Evolutionary conservation across 129 eudicot species (phyloP).

Genomic region (Rutidosis leptorrhynchoides): DNA sequence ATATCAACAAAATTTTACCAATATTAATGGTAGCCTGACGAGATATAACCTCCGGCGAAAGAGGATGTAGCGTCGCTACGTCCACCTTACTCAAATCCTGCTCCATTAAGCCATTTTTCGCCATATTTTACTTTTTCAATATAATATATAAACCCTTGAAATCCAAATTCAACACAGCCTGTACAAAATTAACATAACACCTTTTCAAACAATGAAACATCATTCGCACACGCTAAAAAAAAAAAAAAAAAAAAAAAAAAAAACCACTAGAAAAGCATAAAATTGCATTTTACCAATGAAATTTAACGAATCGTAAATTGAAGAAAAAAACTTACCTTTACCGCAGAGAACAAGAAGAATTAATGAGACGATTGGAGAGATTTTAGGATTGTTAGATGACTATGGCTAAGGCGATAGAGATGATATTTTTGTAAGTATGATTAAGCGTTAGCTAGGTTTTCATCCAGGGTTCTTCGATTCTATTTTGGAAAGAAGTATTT

Average conservation of each 20-base stretch:
- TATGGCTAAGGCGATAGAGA: conserved; percentile 14
- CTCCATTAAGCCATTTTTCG: conserved; percentile 40
- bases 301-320: conserved; percentile 16
- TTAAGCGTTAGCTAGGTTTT: conserved; percentile 17
- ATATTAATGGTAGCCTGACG: conserved; percentile 95
- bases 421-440: not conserved
- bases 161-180: conserved; percentile 16
- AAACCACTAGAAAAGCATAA: not conserved
- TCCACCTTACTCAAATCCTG: conserved; percentile 41
- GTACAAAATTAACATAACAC: not conserved
- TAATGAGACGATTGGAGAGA: not conserved
- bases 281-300: not conserved
- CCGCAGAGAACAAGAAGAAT: not conserved
- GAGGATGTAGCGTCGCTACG: conserved; percentile 76
- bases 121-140: conserved; percentile 41
- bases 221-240: too few species aligned
- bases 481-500: conserved; percentile 9
- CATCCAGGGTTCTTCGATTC: conserved; percentile 29
- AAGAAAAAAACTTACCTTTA: conserved; percentile 7
- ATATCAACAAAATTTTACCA: conserved; percentile 40
- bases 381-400: conserved; percentile 13
- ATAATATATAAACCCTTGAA: too few species aligned
- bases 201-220: too few species aligned
- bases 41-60: conserved; percentile 92
- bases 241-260: too few species aligned